phyloP scores from a whole-genome alignment of 2,329 filamentous ascomycete genomes.

The Fusarium secorum region DNA sequence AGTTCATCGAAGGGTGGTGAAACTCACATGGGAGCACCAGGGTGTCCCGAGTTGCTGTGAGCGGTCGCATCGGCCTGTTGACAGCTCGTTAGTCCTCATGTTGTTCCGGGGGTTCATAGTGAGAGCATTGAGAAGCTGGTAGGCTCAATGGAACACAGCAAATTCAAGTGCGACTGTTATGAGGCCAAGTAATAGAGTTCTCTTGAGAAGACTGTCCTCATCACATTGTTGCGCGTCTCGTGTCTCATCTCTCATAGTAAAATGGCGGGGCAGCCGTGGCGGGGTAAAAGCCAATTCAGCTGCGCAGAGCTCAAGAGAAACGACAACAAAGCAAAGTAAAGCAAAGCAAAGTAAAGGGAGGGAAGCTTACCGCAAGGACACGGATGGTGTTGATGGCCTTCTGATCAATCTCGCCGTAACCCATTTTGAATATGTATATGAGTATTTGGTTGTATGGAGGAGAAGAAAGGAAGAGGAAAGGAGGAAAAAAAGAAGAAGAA shows the following conservation, averaged over 20 bases:
- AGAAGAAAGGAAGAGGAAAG: slow-evolving; percentile 38
- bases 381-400: slow-evolving; percentile 98
- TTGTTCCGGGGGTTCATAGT: neutral
- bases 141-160: neutral
- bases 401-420: slow-evolving; percentile 86
- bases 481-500: slow-evolving; percentile 35
- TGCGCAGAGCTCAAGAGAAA: slow-evolving; percentile 46
- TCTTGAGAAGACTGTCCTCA: slow-evolving; percentile 11
- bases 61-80: slow-evolving; percentile 94
- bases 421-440: slow-evolving; percentile 69
- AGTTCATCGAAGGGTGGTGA: neutral
- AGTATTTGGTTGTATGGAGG: slow-evolving; percentile 34
- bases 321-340: slow-evolving; percentile 2
- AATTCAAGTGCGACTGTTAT: neutral
- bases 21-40: slow-evolving; percentile 91
- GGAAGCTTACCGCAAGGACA: slow-evolving; percentile 81
- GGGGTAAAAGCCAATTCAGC: slow-evolving; percentile 47
- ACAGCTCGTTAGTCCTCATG: slow-evolving; percentile 38
- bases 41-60: slow-evolving; percentile 96
- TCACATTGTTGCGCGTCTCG: slow-evolving; percentile 17
- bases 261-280: slow-evolving; percentile 45
- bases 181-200: neutral
- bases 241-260: slow-evolving; percentile 15
- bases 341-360: slow-evolving; percentile 26
- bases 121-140: neutral